Conservation (phyloP, 176 grass and related monocot species). For the Miscanthus lutarioriparius region DNA sequence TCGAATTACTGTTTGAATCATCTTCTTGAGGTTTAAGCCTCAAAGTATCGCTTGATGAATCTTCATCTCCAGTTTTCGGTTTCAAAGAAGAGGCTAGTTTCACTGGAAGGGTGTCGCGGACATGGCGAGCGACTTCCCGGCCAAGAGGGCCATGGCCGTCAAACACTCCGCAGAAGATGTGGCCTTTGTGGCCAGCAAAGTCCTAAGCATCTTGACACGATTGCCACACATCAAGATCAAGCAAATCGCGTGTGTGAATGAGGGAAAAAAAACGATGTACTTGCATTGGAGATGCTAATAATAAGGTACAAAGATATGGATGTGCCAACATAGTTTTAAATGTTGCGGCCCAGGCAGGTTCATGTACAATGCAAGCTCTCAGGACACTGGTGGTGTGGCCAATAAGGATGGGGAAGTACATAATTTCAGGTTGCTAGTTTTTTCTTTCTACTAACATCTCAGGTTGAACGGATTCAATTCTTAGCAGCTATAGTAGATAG, state of each 20-base stretch:
- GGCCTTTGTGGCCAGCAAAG: conserved; percentile 60
- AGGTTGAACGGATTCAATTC: not conserved
- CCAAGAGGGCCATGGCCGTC: conserved; percentile 79
- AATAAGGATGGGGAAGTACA: conserved; percentile 5
- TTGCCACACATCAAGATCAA: conserved; percentile 7
- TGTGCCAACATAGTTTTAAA: not conserved
- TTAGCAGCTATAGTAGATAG: not conserved
- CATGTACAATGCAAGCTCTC: conserved; percentile 3
- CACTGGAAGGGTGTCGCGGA: conserved; percentile 54
- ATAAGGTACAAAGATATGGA: not conserved
- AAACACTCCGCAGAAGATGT: conserved; percentile 71
- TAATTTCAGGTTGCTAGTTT: not conserved
- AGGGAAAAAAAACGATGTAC: not conserved
- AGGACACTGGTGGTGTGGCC: not conserved
- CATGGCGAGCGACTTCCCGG: conserved; percentile 62
- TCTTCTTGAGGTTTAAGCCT: not conserved
- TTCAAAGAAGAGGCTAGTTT: conserved; percentile 47
- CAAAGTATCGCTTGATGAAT: conserved; percentile 1
- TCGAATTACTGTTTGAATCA: not conserved
- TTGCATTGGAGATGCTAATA: conserved; percentile 2
- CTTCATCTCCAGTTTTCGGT: conserved; percentile 13
- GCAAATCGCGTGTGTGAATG: not conserved
- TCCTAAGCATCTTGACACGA: conserved; percentile 51
- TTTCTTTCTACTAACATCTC: not conserved
- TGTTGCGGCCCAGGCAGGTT: not conserved